Conservation (phyloP, 176 grass and related monocot genomes). For the Zizania latifolia region DNA sequence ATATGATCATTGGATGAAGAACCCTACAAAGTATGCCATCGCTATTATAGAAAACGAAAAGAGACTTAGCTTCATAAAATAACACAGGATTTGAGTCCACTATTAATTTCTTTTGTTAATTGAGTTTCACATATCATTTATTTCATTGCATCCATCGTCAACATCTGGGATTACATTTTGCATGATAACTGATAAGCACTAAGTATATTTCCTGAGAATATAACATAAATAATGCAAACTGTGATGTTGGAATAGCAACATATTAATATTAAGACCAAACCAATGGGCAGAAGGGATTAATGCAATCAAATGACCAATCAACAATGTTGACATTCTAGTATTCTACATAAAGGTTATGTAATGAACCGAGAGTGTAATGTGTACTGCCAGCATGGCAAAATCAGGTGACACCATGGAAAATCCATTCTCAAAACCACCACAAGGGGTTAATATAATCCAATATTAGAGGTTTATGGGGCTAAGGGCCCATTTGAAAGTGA, state of each 20-base stretch:
- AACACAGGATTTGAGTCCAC: not conserved
- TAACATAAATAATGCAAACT: not conserved
- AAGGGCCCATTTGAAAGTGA: no score
- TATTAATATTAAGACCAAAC: not conserved
- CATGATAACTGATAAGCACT: not conserved
- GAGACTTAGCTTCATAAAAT: not conserved
- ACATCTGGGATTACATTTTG: not conserved
- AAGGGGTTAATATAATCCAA: not conserved
- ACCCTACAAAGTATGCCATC: slow-evolving; percentile 34
- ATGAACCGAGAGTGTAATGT: no score
- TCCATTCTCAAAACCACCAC: no score
- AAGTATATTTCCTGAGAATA: not conserved
- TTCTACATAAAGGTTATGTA: not conserved
- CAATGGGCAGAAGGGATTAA: not conserved
- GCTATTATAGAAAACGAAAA: slow-evolving; percentile 3
- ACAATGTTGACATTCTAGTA: not conserved
- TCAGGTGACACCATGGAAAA: no score
- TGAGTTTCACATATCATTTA: not conserved
- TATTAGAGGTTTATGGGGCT: not conserved
- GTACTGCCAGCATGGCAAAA: no score
- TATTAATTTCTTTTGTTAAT: not conserved
- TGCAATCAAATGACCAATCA: not conserved
- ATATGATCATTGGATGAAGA: slow-evolving; percentile 38
- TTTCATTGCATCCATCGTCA: not conserved
- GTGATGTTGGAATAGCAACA: not conserved